Evolutionary conservation across 495 filamentous ascomycete genomes (phyloP), one percentile per base, ranked within the genome.

Genomic region (Delitschia confertaspora): DNA sequence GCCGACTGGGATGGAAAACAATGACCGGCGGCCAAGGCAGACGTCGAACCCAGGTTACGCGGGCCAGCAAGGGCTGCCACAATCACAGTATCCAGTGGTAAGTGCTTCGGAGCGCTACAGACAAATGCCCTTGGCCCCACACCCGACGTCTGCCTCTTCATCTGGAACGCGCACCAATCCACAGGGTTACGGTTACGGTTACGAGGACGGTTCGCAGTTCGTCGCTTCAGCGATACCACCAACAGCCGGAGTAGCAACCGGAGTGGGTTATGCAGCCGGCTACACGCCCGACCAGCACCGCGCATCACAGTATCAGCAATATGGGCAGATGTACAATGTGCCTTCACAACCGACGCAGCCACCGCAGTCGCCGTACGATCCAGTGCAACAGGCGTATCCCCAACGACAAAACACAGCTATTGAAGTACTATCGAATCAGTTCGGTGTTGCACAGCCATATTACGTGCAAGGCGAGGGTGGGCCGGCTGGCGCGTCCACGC

Each of bases 341-440:
- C 69, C 73, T 17, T 59, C 60, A 35, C 63, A 46, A 62, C 80
- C 82, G 65, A 73, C 34, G 6, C 9, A 79, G 54, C 60, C 60
- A 35, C 63, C 46, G 62, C 80, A 83, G 65, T 72, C 34, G 6
- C 9, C 79, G 54, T 94, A 93, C 68, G 82, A 87, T 63, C 69
- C 79, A 51, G 76, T 79, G 64, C 75, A 83, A 67, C 42, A 82
- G 64, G 93, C 86, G 63, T 94, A 87, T 66, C 69, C 74, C 51
- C 69, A 78, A 58, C 82, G 85, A 69, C 85, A 83, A 53, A 75
- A 79, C 69, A 79, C 85, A 76, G 77, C 76, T 31, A 73, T 94
- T 57, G 85, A 91, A 53, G 78, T 85, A 59, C 71, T 91, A 60
- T 69, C 80, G 45, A 74, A 76, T 49, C 78, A 78, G 52, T 82